phyloP scores from a whole-genome alignment of 768 basidiomycete genomes.

The Mycena rosella region DNA sequence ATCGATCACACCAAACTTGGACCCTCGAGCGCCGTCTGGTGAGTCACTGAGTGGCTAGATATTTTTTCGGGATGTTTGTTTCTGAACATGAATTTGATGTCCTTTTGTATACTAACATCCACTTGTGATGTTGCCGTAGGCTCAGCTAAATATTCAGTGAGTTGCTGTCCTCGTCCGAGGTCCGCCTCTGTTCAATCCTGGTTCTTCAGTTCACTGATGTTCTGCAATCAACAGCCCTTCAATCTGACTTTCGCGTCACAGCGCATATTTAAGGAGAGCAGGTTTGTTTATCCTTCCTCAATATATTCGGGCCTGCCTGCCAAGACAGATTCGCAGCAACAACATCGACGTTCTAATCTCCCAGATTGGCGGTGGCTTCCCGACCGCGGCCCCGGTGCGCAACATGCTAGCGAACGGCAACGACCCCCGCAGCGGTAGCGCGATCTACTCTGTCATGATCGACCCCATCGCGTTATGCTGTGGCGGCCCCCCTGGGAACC shows the following conservation, averaged over 20 bases:
- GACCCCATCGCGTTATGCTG: neutral
- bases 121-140: too few species aligned
- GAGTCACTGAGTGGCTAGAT: too few species aligned
- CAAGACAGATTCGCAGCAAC: neutral
- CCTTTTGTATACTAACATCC: too few species aligned
- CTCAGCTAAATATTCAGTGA: too few species aligned
- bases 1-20: too few species aligned
- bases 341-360: conserved; percentile 12
- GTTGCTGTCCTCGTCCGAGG: too few species aligned
- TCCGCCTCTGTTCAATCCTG: too few species aligned
- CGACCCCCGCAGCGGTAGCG: neutral
- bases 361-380: neutral
- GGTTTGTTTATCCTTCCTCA: neutral
- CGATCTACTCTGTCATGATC: conserved; percentile 6
- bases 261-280: conserved; percentile 6
- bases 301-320: neutral
- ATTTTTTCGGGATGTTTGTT: too few species aligned
- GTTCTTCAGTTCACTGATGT: too few species aligned
- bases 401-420: neutral
- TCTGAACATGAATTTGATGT: too few species aligned
- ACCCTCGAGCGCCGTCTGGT: too few species aligned
- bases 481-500: neutral
- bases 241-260: conserved; percentile 12
- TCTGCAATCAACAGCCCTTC: neutral
- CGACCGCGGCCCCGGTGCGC: neutral